Conservation (phyloP, 2,329 filamentous ascomycete species). For the Colletotrichum magnum region DNA sequence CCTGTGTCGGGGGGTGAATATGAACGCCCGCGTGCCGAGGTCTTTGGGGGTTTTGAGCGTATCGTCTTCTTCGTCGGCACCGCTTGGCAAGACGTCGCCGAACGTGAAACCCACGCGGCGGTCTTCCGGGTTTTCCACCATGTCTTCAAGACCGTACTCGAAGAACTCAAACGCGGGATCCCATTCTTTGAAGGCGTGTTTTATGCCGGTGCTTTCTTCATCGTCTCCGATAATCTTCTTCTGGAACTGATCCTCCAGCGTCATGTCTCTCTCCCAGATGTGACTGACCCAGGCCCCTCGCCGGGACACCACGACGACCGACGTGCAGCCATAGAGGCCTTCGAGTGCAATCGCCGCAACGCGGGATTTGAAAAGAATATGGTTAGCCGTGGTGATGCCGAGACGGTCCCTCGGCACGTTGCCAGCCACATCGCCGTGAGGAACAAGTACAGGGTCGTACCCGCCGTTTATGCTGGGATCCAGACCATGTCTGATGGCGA, state of each 20-base stretch:
- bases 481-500: background rate
- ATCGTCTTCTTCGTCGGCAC: background rate
- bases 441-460: background rate
- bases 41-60: background rate
- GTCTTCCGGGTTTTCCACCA: no score
- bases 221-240: background rate
- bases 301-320: slow-evolving; percentile 22
- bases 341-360: slow-evolving; percentile 4
- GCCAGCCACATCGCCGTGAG: background rate
- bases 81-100: no score
- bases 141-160: no score
- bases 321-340: slow-evolving; percentile 32
- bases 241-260: background rate
- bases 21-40: slow-evolving; percentile 11
- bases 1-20: background rate
- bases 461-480: background rate
- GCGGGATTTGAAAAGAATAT: slow-evolving; percentile 7
- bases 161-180: no score
- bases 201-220: background rate
- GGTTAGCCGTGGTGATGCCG: slow-evolving; percentile 7
- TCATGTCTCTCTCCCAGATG: slow-evolving; percentile 23
- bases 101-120: no score
- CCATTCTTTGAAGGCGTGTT: background rate
- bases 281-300: slow-evolving; percentile 24
- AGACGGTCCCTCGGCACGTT: no score